Evolutionary conservation across 805 yeast species (phyloP).

Genomic region (Candida lessepsii): DNA sequence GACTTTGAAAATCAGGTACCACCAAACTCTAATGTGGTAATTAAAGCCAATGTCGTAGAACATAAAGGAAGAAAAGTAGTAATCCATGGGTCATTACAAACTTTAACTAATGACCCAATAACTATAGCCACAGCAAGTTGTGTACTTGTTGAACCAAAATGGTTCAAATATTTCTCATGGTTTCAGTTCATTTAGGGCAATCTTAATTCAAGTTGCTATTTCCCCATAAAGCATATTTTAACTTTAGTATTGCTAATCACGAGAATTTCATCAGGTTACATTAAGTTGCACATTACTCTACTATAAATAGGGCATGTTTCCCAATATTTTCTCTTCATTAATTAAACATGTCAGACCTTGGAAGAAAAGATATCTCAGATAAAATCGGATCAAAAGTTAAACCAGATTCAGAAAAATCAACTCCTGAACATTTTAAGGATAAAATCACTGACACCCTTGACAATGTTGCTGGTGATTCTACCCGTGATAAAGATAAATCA

Average conservation of each 20-base stretch:
- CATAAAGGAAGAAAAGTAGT: constrained; percentile 78
- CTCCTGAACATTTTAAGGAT: constrained; percentile 38
- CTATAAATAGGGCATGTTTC: constrained; percentile 6
- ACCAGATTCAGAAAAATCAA: constrained; percentile 43
- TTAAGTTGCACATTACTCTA: neutral
- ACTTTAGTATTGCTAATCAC: neutral
- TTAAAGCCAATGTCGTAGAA: constrained; percentile 65
- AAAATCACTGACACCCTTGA: constrained; percentile 36
- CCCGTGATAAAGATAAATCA: constrained; percentile 36
- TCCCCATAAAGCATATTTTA: neutral
- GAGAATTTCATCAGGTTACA: no score
- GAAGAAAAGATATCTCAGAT: constrained; percentile 43
- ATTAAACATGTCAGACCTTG: constrained; percentile 38
- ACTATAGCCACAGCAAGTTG: constrained; percentile 64
- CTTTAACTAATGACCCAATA: constrained; percentile 38
- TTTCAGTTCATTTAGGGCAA: constrained; percentile 14
- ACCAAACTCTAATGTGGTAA: constrained; percentile 61
- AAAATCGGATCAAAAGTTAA: constrained; percentile 36
- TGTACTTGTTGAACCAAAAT: constrained; percentile 78
- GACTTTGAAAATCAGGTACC: constrained; percentile 63
- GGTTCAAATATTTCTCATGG: constrained; percentile 74
- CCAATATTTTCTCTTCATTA: neutral
- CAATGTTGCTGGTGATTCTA: constrained; percentile 36
- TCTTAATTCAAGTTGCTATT: constrained; percentile 3
- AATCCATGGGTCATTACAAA: constrained; percentile 64